phyloP scores from a whole-genome alignment of 371 early-diverging fungal species.

The Mortierella sp. region DNA sequence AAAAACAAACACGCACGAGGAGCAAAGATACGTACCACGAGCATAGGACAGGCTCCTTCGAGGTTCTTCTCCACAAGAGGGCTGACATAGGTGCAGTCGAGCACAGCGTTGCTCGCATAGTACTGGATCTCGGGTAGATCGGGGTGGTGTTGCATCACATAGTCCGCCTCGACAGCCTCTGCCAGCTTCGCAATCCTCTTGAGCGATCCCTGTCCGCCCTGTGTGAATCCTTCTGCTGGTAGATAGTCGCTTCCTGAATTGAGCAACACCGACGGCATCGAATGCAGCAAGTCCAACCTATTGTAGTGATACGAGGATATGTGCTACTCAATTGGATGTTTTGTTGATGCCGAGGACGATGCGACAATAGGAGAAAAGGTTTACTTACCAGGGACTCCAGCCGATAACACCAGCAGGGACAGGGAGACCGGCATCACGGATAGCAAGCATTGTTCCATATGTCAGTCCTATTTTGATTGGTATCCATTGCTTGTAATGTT shows the following conservation, averaged over 20 bases:
- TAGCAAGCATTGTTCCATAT: slow-evolving; percentile 62
- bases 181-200: slow-evolving; percentile 56
- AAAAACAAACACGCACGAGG: background rate
- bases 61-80: slow-evolving; percentile 64
- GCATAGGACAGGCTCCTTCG: slow-evolving; percentile 60
- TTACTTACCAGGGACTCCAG: slow-evolving; percentile 50
- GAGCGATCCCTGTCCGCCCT: slow-evolving; percentile 55
- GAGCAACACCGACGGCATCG: slow-evolving; percentile 71
- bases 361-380: background rate
- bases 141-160: slow-evolving; percentile 57
- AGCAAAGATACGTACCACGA: slow-evolving; percentile 56
- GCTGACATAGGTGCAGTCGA: slow-evolving; percentile 66
- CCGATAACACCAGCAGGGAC: slow-evolving; percentile 64
- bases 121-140: slow-evolving; percentile 63
- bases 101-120: slow-evolving; percentile 64
- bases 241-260: slow-evolving; percentile 74
- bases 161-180: slow-evolving; percentile 17
- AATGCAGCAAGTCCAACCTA: slow-evolving; percentile 73
- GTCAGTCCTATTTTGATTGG: slow-evolving; percentile 38
- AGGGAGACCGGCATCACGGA: slow-evolving; percentile 67
- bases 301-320: too few relatives aligned
- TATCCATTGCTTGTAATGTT: background rate
- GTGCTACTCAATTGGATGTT: background rate
- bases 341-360: background rate
- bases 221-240: slow-evolving; percentile 67